Evolutionary conservation across 805 yeast species (phyloP), one percentile per base, ranked within the genome.

Genomic region (Candida argentea): DNA sequence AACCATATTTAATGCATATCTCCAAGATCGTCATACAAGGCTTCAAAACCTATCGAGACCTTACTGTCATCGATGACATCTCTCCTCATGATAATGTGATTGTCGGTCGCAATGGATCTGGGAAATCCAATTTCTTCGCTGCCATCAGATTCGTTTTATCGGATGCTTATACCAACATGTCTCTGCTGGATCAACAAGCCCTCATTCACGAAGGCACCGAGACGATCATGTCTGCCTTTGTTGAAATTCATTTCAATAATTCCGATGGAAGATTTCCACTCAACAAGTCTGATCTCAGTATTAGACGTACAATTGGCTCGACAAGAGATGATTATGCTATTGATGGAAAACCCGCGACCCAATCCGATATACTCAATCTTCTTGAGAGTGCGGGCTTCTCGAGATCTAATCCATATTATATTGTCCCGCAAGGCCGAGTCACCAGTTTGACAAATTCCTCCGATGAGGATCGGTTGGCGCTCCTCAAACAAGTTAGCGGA

Each of bases 351-450:
- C 67, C 83, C 9, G 81, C 89, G 3, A 77, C 89, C 2, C 70
- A 86, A 42, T 65, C 80, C 2, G 96, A 86, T 46, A 67, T 87
- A 10, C 75, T 76, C 73, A 80, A 82, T 37, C 56, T 84, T 37
- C 61, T 87, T 20, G 96, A 89, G 50, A 77, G 83, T 44, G 94
- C 95, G 0, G 98, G 98, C 0, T 85, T 91, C 46, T 81, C 94
- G 0, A 68, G 81, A 35, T 74, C 85, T 5, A 87, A 86, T 38
- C 95, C 96, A 1, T 89, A 87, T 52, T 89, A 89, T 50, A 89
- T 91, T 40, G 97, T 91, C 4, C 97, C 98, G 1, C 98, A 91
- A 54, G 98, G 98, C 13, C 67, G 83, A 42, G 84, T 91, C 42
- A 80, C 95, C 1, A 67, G 82, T 0, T 62, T 91, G 34, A 89